phyloP scores from a whole-genome alignment of 1,284 basidiomycete species.

The Cryptococcus sp. region DNA sequence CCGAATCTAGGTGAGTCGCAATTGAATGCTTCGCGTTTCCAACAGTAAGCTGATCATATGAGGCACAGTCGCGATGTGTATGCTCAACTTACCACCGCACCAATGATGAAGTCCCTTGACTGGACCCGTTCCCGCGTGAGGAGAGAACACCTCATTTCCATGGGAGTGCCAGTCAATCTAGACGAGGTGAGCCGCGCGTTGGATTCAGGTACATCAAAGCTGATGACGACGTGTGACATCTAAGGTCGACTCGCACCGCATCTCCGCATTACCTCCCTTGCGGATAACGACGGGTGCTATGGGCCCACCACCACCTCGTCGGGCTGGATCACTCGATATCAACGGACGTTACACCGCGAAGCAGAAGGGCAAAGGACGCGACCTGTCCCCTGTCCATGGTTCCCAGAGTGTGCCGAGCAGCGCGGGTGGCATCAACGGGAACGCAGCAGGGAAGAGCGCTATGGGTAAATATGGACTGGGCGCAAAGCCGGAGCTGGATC shows the following conservation, averaged over 20 bases:
- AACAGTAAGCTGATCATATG: not conserved
- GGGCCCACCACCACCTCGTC: constrained; percentile 5
- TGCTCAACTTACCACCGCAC: constrained; percentile 58
- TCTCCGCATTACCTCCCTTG: constrained; percentile 71
- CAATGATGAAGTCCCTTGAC: constrained; percentile 69
- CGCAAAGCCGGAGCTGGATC: constrained; percentile 70
- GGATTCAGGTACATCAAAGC: too few relatives aligned
- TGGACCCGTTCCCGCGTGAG: constrained; percentile 88
- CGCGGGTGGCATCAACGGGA: constrained; percentile 9
- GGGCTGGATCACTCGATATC: constrained; percentile 15
- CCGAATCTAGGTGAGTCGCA: constrained; percentile 62
- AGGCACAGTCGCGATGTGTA: constrained; percentile 70
- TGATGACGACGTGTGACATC: not conserved
- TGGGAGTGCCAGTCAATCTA: constrained; percentile 88
- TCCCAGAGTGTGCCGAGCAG: constrained; percentile 19
- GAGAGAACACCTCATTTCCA: constrained; percentile 79
- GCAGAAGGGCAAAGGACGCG: constrained; percentile 21
- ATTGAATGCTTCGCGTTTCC: not conserved
- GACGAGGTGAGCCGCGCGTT: constrained; percentile 67
- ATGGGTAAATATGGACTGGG: constrained; percentile 64
- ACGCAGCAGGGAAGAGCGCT: constrained; percentile 12
- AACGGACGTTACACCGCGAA: constrained; percentile 9
- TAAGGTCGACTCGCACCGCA: constrained; percentile 65
- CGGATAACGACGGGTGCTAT: constrained; percentile 66
- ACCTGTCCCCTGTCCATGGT: constrained; percentile 14